Evolutionary conservation across 345 rosid species (phyloP).

Genomic region (Abelmoschus esculentus): DNA sequence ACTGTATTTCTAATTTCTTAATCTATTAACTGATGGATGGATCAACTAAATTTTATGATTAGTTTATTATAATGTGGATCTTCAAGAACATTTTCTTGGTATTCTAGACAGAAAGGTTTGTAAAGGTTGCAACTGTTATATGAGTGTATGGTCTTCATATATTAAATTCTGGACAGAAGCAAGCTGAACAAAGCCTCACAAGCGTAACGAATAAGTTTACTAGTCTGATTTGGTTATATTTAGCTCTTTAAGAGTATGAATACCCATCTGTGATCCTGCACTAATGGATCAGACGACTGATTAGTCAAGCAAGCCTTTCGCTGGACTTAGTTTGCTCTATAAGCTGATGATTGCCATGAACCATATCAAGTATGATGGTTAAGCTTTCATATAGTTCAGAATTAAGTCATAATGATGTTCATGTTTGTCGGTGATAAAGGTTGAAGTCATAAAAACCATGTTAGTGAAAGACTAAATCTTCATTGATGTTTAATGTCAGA

Average conservation of each 20-base stretch:
- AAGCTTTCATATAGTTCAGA: not conserved
- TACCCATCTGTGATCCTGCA: not conserved
- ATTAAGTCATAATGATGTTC: not conserved
- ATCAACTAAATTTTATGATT: not conserved
- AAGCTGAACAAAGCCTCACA: not conserved
- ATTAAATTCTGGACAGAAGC: conserved; percentile 4
- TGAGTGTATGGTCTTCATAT: not conserved
- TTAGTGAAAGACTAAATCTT: not conserved
- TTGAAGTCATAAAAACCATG: not conserved
- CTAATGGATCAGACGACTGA: not conserved
- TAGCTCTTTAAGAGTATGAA: not conserved
- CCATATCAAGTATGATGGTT: not conserved
- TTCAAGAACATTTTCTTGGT: too few relatives aligned
- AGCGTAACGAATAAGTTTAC: not conserved
- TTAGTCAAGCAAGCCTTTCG: conserved; percentile 7
- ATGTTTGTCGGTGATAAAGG: not conserved
- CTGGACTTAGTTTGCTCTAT: not conserved
- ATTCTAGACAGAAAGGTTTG: not conserved
- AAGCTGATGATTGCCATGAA: not conserved
- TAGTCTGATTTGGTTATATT: not conserved
- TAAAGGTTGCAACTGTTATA: not conserved
- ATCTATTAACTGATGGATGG: not conserved
- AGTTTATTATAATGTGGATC: not conserved
- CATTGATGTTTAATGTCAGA: not conserved
- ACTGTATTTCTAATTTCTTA: not conserved